These are phyloP conservation scores for Trichosporon sp. DNA, from an alignment of 1,284 basidiomycete genomes.

Conservation along the genomic window DNA sequence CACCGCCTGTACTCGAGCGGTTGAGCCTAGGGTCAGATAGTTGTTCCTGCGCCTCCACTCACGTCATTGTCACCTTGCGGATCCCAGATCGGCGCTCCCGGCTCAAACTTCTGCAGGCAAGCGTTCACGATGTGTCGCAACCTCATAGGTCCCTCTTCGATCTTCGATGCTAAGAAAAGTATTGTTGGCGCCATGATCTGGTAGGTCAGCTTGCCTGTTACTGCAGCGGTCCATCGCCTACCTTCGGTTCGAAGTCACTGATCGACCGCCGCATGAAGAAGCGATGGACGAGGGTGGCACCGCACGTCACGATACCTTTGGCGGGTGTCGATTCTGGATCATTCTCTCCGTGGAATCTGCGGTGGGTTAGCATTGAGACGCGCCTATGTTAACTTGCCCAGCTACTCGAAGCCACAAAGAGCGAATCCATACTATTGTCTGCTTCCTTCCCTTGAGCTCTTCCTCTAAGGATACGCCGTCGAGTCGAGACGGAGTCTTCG, in stretches of 20 bases:
- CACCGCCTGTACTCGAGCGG: slow-evolving; percentile 66
- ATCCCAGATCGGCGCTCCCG: slow-evolving; percentile 21
- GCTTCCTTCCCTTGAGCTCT: slow-evolving; percentile 32
- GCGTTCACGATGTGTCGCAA: slow-evolving; percentile 38
- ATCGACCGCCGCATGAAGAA: slow-evolving; percentile 92
- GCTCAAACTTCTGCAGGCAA: slow-evolving; percentile 32
- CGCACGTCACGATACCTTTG: slow-evolving; percentile 59
- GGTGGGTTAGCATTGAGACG: neutral
- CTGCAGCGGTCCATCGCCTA: slow-evolving; percentile 26
- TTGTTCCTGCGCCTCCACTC: neutral
- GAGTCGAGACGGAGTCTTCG: slow-evolving; percentile 30
- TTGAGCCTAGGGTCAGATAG: slow-evolving; percentile 7
- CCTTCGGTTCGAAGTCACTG: slow-evolving; percentile 61
- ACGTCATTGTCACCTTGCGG: slow-evolving; percentile 14
- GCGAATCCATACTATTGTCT: slow-evolving; percentile 19
- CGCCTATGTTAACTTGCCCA: slow-evolving; percentile 2
- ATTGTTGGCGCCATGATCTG: slow-evolving; percentile 83
- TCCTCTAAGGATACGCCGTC: slow-evolving; percentile 24
- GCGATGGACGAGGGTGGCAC: slow-evolving; percentile 83
- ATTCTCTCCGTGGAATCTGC: slow-evolving; percentile 5
- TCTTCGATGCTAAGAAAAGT: slow-evolving; percentile 86
- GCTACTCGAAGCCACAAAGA: slow-evolving; percentile 15
- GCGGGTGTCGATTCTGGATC: slow-evolving; percentile 16
- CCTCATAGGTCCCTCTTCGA: slow-evolving; percentile 39
- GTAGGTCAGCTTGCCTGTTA: neutral